Evolutionary conservation across 1,284 basidiomycete genomes (phyloP).

Genomic region (Pascua guehoae): DNA sequence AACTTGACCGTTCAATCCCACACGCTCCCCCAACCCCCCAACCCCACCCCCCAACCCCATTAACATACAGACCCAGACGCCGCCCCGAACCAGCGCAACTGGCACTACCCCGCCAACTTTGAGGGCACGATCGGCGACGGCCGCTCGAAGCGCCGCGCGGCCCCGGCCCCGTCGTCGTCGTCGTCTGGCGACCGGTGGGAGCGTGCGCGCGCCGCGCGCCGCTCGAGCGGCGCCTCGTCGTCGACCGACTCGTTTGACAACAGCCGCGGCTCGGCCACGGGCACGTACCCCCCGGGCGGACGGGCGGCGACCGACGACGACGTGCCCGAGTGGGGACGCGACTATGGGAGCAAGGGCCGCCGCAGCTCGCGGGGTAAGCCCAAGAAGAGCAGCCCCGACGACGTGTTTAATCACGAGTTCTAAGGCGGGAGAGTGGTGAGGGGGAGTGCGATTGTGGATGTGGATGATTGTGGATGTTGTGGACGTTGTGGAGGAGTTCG

Average conservation of each 20-base stretch:
- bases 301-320: constrained; percentile 41
- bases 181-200: constrained; percentile 36
- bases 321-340: constrained; percentile 51
- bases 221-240: background rate
- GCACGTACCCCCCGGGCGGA: constrained; percentile 30
- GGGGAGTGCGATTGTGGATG: background rate
- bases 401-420: constrained; percentile 41
- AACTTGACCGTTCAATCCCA: no score
- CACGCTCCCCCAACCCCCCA: no score
- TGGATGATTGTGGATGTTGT: no score
- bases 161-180: background rate
- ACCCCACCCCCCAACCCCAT: no score
- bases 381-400: constrained; percentile 20
- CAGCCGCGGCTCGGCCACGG: constrained; percentile 11
- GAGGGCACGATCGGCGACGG: constrained; percentile 43
- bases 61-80: constrained; percentile 23
- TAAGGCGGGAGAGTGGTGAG: no score
- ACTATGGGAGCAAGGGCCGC: constrained; percentile 43
- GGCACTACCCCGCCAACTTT: constrained; percentile 52
- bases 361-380: constrained; percentile 22
- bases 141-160: constrained; percentile 16
- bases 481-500: no score
- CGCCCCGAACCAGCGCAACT: constrained; percentile 48
- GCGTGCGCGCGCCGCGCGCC: constrained; percentile 28
- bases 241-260: background rate